Base-by-base conservation (phyloP, 2,329 filamentous ascomycete species). In the Pyrenophora graminea region DNA sequence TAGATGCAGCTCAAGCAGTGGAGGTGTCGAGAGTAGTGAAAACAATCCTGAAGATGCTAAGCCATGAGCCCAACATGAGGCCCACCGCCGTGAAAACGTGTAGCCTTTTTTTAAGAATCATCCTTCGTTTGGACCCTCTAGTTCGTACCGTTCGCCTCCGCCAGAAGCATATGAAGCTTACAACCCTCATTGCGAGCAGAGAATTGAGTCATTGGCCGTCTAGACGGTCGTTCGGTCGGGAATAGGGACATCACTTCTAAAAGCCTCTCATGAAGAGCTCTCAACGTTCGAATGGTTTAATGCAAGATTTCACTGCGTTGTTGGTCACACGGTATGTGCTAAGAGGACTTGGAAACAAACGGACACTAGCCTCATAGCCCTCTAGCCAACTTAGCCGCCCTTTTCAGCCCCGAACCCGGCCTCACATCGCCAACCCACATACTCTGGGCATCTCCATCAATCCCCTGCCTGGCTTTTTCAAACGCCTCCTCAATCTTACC, bases 381-480 rank as follows among this genome's bases (percentile, higher is more conserved):
- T 18, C 33, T 55, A 45, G 36, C 63, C 42, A 67, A 30, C 32
- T 53, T 48, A 31, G 60, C 51, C 41, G 71, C 64, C 39, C 32
- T 58, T 40, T 55, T 61, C 36, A 70, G 27, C 8, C 63, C 62
- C 4, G 25, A 50, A 0, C 69, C 69, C 1, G 69, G 69, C 42
- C 53, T 56, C 6, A 66, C 55, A 37, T 40, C 53, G 0, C 64
- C 61, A 27, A 56, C 53, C 59, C 64, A 68, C 63, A 66, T 66
- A 7, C 45, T 54, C 47, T 63, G 58, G 17, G 46, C 57, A 41
- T 62, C 61, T 6, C 56, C 58, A 61, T 72, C 64, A 45, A 72
- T 67, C 5, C 58, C 57, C 39, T 59, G 50, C 40, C 69, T 56
- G 10, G 66, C 64, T 53, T 56, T 60, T 32, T 53, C 62, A 59